Evolutionary conservation across 2,329 filamentous ascomycete genomes (phyloP).

Genomic region (Chrysoporthe austroafricana): DNA sequence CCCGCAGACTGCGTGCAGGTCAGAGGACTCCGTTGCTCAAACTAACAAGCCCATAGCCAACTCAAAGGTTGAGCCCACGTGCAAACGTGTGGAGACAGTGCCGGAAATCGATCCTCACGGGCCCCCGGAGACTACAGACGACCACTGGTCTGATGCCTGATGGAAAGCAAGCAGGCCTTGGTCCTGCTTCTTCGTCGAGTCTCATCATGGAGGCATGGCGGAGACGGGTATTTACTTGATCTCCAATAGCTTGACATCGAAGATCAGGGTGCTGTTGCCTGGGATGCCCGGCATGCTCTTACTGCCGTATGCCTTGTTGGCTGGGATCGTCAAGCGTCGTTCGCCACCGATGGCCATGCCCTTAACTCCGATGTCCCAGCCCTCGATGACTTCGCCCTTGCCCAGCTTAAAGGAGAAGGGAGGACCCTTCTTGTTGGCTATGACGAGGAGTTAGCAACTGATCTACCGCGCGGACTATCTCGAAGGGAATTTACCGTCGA

Average conservation of each 20-base stretch:
- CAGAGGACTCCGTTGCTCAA: constrained; percentile 50
- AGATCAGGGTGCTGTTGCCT: constrained; percentile 85
- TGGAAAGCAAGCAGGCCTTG: not conserved
- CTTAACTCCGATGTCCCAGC: constrained; percentile 92
- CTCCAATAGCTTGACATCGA: constrained; percentile 86
- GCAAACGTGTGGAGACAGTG: constrained; percentile 1
- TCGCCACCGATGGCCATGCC: constrained; percentile 95
- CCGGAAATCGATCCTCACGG: not conserved
- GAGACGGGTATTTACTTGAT: constrained; percentile 66
- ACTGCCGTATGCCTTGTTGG: constrained; percentile 87
- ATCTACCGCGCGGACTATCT: not conserved
- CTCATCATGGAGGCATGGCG: not conserved
- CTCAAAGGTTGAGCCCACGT: constrained; percentile 18
- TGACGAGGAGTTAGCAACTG: constrained; percentile 30
- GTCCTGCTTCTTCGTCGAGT: not conserved
- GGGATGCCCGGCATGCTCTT: constrained; percentile 84
- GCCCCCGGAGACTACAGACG: not conserved
- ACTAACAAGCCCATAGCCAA: constrained; percentile 27
- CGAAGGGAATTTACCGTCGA: constrained; percentile 71
- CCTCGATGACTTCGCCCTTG: constrained; percentile 95
- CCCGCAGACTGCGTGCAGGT: constrained; percentile 49
- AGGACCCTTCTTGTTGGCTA: constrained; percentile 98
- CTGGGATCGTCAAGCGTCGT: constrained; percentile 87
- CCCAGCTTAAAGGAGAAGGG: constrained; percentile 96
- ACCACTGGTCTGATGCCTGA: not conserved